A percentile compares a stretch with the other conserved stretches of the same genome.
phyloP scores from a whole-genome alignment of 129 eudicot genomes.

The carrot (Daucus carota) region DNA sequence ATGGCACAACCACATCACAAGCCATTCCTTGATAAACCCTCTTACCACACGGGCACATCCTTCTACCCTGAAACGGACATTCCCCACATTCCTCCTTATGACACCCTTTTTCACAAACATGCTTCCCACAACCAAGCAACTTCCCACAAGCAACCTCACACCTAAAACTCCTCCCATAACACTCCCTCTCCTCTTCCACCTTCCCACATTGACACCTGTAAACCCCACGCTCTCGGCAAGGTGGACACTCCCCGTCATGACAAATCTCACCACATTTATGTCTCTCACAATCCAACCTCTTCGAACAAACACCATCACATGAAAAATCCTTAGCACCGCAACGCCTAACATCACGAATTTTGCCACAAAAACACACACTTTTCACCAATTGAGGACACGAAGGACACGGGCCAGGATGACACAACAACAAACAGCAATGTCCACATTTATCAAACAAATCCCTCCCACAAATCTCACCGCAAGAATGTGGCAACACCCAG shows the following conservation, averaged over 20 bases:
- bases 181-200: constrained; percentile 57
- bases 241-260: constrained; percentile 75
- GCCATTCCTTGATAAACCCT: constrained; percentile 79
- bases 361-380: constrained; percentile 70
- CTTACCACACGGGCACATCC: constrained; percentile 86
- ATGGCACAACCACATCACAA: constrained; percentile 72
- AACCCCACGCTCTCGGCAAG: constrained; percentile 50
- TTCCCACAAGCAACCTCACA: constrained; percentile 61
- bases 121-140: constrained; percentile 74
- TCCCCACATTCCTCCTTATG: constrained; percentile 77
- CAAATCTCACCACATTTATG: constrained; percentile 73
- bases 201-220: constrained; percentile 70
- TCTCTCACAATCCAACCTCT: constrained; percentile 51
- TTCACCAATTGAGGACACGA: constrained; percentile 83
- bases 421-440: constrained; percentile 68
- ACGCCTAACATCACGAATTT: constrained; percentile 51
- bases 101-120: constrained; percentile 74
- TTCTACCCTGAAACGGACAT: constrained; percentile 74
- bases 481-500: constrained; percentile 92
- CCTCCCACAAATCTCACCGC: constrained; percentile 77
- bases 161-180: constrained; percentile 59
- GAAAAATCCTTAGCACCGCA: constrained; percentile 93
- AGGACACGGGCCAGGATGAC: constrained; percentile 99
- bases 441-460: constrained; percentile 65
- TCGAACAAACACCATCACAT: constrained; percentile 53